These are phyloP conservation scores for Trametes cinnabarina DNA, from an alignment of 768 basidiomycete genomes.

Conservation along the genomic window DNA sequence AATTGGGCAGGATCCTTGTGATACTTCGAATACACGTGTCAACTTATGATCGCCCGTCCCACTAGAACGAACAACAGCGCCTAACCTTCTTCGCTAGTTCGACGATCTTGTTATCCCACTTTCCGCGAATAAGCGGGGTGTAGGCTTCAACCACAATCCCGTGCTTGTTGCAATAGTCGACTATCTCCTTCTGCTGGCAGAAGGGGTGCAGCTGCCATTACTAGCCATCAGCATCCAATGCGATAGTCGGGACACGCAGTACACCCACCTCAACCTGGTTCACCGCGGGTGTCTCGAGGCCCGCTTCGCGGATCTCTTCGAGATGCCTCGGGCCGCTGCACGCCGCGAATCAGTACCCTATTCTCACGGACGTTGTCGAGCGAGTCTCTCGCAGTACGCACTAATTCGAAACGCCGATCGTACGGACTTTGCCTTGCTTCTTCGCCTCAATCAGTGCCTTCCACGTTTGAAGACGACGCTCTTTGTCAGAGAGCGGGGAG, in stretches of 20 bases:
- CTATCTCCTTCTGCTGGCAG: conserved; percentile 79
- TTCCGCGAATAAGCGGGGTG: conserved; percentile 63
- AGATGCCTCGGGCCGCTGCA: conserved; percentile 65
- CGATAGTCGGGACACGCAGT: background rate
- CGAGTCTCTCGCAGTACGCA: conserved; percentile 32
- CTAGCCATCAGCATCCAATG: background rate
- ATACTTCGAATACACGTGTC: conserved; percentile 28
- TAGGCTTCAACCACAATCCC: conserved; percentile 42
- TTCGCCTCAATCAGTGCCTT: conserved; percentile 65
- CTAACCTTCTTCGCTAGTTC: conserved; percentile 58
- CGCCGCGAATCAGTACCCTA: background rate
- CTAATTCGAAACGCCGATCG: conserved; percentile 86
- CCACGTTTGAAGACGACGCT: conserved; percentile 68
- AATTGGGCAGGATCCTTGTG: conserved; percentile 69
- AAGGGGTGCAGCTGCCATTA: conserved; percentile 72
- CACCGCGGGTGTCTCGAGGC: conserved; percentile 63
- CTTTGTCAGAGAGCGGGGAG: conserved; percentile 61
- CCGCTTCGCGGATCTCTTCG: conserved; percentile 66
- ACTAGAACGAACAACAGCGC: background rate
- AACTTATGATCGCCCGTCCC: too few relatives aligned
- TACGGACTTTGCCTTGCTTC: conserved; percentile 60
- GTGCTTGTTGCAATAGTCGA: conserved; percentile 53
- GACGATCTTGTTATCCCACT: conserved; percentile 50
- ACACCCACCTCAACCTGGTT: conserved; percentile 76
- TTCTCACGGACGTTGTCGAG: background rate